phyloP scores from a whole-genome alignment of 768 basidiomycete species.

The Mrakia hoshinonis region DNA sequence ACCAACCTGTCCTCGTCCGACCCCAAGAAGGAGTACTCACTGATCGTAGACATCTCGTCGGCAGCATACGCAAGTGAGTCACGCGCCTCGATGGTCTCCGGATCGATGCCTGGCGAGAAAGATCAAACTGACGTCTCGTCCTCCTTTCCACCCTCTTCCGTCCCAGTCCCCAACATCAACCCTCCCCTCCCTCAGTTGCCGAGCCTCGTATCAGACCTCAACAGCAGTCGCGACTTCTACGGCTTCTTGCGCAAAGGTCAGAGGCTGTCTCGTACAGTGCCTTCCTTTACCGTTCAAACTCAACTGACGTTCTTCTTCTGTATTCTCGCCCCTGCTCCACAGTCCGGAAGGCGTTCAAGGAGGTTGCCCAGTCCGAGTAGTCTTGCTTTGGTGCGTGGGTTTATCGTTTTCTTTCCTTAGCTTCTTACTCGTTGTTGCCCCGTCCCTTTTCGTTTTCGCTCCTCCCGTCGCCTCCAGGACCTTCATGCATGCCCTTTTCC shows the following conservation, averaged over 20 bases:
- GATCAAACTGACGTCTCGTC: neutral
- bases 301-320: neutral
- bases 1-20: conserved; percentile 20
- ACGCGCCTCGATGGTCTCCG: neutral
- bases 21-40: conserved; percentile 17
- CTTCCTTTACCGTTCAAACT: neutral
- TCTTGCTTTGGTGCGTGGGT: too few relatives aligned
- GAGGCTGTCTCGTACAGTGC: too few relatives aligned
- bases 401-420: too few relatives aligned
- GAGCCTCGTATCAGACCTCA: conserved; percentile 13
- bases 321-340: neutral
- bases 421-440: too few relatives aligned
- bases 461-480: too few relatives aligned
- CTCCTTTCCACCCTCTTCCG: neutral
- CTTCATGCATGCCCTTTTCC: too few relatives aligned
- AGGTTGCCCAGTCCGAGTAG: conserved; percentile 17
- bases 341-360: conserved; percentile 16
- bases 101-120: neutral
- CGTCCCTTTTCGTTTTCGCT: too few relatives aligned
- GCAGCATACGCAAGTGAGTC: conserved; percentile 17
- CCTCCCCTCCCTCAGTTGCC: conserved; percentile 12
- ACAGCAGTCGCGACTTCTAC: conserved; percentile 20
- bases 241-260: conserved; percentile 17
- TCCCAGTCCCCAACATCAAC: conserved; percentile 17
- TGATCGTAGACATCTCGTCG: conserved; percentile 18